phyloP scores from a whole-genome alignment of 306 rosid genomes.

The Carpinus viminea region DNA sequence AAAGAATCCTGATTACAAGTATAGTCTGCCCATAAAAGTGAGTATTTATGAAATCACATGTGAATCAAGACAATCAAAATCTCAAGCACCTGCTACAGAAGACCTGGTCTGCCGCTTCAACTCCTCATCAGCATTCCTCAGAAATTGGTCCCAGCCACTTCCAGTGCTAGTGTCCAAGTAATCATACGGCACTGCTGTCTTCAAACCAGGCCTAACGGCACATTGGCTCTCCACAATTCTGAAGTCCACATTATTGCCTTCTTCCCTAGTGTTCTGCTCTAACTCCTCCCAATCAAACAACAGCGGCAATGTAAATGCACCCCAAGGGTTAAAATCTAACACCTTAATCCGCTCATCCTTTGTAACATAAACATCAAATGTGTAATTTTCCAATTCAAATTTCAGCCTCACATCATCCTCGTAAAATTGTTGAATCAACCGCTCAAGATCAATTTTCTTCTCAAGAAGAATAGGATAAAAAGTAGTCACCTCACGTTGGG shows the following conservation, averaged over 20 bases:
- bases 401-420: constrained; percentile 30
- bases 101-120: constrained; percentile 44
- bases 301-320: constrained; percentile 66
- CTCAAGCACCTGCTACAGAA: constrained; percentile 58
- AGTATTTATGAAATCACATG: neutral
- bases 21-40: neutral
- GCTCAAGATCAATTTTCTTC: constrained; percentile 38
- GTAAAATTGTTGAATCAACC: constrained; percentile 46
- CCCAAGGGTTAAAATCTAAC: constrained; percentile 87
- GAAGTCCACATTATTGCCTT: constrained; percentile 38
- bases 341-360: constrained; percentile 54
- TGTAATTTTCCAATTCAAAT: constrained; percentile 63
- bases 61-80: neutral
- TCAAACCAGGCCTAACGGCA: constrained; percentile 74
- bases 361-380: constrained; percentile 68
- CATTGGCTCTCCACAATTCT: constrained; percentile 73
- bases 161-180: constrained; percentile 71
- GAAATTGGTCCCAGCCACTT: constrained; percentile 85
- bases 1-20: neutral
- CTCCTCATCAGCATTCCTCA: constrained; percentile 68
- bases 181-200: constrained; percentile 82
- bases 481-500: constrained; percentile 75
- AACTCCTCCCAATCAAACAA: constrained; percentile 77
- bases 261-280: constrained; percentile 38
- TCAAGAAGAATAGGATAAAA: constrained; percentile 62